These are phyloP conservation scores for Eremothecium coryli DNA, from an alignment of 1,139 yeast genomes.

Conservation along the genomic window DNA sequence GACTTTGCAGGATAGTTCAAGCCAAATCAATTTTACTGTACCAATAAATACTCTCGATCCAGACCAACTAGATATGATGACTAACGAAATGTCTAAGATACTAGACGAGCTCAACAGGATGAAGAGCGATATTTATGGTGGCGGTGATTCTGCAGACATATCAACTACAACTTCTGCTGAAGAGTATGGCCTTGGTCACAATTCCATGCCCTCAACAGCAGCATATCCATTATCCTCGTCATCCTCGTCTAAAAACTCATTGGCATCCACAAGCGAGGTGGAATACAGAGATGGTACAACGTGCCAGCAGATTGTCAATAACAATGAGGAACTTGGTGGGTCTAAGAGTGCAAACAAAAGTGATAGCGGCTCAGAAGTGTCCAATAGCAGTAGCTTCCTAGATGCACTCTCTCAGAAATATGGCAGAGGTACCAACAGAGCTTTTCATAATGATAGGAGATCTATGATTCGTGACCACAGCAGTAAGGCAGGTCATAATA, in stretches of 20 bases:
- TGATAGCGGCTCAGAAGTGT: slow-evolving; percentile 3
- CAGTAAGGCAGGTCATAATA: slow-evolving; percentile 4
- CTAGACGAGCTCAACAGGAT: slow-evolving; percentile 31
- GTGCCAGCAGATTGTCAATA: slow-evolving; percentile 9
- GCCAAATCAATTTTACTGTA: background rate
- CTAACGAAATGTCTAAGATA: slow-evolving; percentile 40
- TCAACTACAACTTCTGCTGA: slow-evolving; percentile 1
- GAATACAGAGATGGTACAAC: slow-evolving; percentile 8
- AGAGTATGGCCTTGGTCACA: background rate
- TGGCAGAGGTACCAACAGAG: slow-evolving; percentile 22
- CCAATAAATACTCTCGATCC: slow-evolving; percentile 28
- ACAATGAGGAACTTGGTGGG: background rate
- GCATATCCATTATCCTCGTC: slow-evolving; percentile 5
- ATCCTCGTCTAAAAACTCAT: slow-evolving; percentile 8
- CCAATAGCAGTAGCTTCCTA: slow-evolving; percentile 22
- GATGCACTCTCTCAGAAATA: slow-evolving; percentile 28
- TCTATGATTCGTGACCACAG: background rate
- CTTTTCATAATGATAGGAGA: slow-evolving; percentile 1
- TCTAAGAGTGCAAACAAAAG: background rate
- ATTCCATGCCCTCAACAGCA: background rate
- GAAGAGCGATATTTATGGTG: slow-evolving; percentile 9
- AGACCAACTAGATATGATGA: slow-evolving; percentile 36
- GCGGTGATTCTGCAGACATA: background rate
- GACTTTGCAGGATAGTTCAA: background rate
- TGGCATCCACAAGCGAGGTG: slow-evolving; percentile 7